Percentiles rank a stretch among this genome's conserved stretches.
Conservation (phyloP, 768 basidiomycete species). For the Pholiota molesta region DNA sequence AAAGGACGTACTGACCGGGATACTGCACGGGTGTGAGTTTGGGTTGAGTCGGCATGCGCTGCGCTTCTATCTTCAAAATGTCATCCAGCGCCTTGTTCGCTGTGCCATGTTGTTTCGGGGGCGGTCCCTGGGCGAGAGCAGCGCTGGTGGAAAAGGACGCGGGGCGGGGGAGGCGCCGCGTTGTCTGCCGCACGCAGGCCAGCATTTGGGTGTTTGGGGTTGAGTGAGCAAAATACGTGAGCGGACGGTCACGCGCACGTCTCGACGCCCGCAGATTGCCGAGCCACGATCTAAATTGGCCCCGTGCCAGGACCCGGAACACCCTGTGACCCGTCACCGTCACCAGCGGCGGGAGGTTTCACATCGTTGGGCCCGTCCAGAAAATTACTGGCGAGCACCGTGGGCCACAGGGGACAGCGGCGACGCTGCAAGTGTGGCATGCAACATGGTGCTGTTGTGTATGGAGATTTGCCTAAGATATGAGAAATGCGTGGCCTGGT, state of each 20-base stretch:
- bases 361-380: background rate
- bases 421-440: background rate
- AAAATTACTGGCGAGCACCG: background rate
- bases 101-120: background rate
- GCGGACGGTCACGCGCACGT: background rate
- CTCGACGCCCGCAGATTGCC: conserved; percentile 16
- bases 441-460: background rate
- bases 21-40: background rate
- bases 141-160: background rate
- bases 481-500: conserved; percentile 10
- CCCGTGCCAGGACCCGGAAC: conserved; percentile 20
- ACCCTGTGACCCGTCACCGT: conserved; percentile 18
- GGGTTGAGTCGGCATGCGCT: background rate
- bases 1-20: conserved; percentile 1
- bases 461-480: background rate
- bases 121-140: no score
- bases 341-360: conserved; percentile 1
- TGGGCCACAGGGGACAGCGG: background rate
- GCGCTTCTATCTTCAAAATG: background rate
- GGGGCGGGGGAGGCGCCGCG: background rate
- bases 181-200: conserved; percentile 18
- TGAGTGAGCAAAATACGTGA: conserved; percentile 4
- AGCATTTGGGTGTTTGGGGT: conserved; percentile 13
- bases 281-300: conserved; percentile 19
- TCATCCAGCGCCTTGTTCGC: background rate